Percentiles rank a stretch among this genome's conserved stretches.
These are phyloP conservation scores for Ogataea wickerhamii DNA, from an alignment of 805 yeast genomes.

Conservation along the genomic window DNA sequence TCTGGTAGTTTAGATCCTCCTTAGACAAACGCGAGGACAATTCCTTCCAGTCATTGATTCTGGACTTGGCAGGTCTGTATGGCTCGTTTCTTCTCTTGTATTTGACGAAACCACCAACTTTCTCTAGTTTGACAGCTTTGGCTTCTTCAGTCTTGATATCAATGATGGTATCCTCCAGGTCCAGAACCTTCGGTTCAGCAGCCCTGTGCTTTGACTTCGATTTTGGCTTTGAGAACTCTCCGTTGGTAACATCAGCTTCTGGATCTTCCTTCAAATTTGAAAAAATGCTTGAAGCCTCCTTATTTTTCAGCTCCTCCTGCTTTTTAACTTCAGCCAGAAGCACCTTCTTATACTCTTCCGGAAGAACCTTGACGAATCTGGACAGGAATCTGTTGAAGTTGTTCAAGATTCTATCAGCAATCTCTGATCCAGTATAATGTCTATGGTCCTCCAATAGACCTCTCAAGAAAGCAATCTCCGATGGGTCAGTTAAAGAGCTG, in stretches of 20 bases:
- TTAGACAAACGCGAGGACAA: slow-evolving; percentile 75
- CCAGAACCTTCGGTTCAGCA: slow-evolving; percentile 80
- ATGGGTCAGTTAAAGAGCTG: slow-evolving; percentile 72
- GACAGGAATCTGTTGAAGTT: slow-evolving; percentile 88
- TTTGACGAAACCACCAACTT: slow-evolving; percentile 87
- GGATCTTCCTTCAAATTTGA: slow-evolving; percentile 77
- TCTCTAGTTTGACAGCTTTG: slow-evolving; percentile 66
- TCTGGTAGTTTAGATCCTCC: slow-evolving; percentile 84
- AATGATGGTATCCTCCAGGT: slow-evolving; percentile 82
- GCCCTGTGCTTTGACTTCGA: slow-evolving; percentile 26
- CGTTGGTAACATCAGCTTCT: slow-evolving; percentile 82
- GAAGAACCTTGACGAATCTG: slow-evolving; percentile 89
- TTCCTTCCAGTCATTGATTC: slow-evolving; percentile 92
- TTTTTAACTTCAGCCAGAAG: slow-evolving; percentile 70
- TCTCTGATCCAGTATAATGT: slow-evolving; percentile 88
- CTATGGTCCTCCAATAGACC: slow-evolving; percentile 93
- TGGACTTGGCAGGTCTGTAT: slow-evolving; percentile 70
- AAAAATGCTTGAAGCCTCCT: slow-evolving; percentile 63
- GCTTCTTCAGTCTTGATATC: slow-evolving; percentile 65
- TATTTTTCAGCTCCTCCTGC: slow-evolving; percentile 59
- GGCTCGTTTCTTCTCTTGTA: slow-evolving; percentile 85
- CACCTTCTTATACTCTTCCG: slow-evolving; percentile 86
- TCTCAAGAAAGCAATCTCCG: slow-evolving; percentile 90
- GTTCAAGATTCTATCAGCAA: slow-evolving; percentile 76
- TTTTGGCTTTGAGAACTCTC: slow-evolving; percentile 69